Evolutionary conservation across 2,329 filamentous ascomycete genomes (phyloP).

Genomic region (Endocalyx cinctus): DNA sequence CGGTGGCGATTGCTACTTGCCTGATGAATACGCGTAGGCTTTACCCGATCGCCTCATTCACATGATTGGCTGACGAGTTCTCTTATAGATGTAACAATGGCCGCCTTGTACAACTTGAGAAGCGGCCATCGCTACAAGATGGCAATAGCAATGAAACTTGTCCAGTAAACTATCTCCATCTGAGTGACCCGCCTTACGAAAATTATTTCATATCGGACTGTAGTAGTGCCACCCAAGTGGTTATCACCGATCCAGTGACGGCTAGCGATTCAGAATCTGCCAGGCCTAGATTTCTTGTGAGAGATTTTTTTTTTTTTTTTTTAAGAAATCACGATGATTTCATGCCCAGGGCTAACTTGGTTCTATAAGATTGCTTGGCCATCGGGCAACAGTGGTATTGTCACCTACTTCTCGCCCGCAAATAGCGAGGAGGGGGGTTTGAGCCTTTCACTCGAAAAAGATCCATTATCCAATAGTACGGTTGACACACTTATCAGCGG

Average conservation of each 20-base stretch:
- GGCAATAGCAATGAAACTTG: constrained; percentile 8
- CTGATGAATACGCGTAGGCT: constrained; percentile 19
- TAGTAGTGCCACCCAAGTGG: constrained; percentile 52
- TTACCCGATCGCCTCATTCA: not conserved
- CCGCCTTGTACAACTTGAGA: constrained; percentile 5
- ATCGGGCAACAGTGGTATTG: constrained; percentile 58
- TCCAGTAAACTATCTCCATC: constrained; percentile 20
- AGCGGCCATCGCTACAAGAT: not conserved
- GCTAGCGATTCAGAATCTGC: constrained; percentile 51
- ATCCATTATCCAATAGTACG: constrained; percentile 35
- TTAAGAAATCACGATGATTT: no score
- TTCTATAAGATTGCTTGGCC: constrained; percentile 49
- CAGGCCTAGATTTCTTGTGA: constrained; percentile 50
- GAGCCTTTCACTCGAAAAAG: constrained; percentile 47
- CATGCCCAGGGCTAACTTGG: constrained; percentile 5
- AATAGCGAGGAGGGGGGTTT: constrained; percentile 50
- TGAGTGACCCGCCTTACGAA: constrained; percentile 55
- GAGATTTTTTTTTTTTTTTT: not conserved
- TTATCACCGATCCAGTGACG: constrained; percentile 53
- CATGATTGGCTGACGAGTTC: constrained; percentile 1
- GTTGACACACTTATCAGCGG: constrained; percentile 48
- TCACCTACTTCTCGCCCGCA: constrained; percentile 51
- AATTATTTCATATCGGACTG: constrained; percentile 66
- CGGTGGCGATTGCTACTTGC: constrained; percentile 22
- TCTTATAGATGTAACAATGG: constrained; percentile 8